Base-by-base conservation (phyloP, 192 early-diverging fungal species). In the Dispira parvispora region DNA sequence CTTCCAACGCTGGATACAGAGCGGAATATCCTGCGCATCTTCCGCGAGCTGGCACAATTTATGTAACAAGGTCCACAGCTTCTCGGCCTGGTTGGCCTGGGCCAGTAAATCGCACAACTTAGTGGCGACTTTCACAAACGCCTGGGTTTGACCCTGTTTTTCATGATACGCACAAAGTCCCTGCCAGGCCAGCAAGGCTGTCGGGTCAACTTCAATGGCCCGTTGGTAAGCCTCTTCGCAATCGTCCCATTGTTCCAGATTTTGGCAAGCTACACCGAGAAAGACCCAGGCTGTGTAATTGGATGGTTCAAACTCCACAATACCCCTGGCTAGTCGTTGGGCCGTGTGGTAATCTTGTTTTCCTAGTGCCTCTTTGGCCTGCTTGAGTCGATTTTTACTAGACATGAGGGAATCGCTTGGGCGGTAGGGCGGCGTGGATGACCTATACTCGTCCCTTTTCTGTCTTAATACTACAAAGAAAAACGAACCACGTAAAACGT, bases 261-360 rank as follows among this genome's bases (percentile, higher is more conserved):
- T 78, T 49, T 84, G 76, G 52, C 84, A 74, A 0, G 84, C 75
- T 5, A 88, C 70, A 25, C 84, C 88, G n/a, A 85, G 75, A 65
- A 83, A 77, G 12, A 89, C 76, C 27, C 27, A 55, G 23, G 53
- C 53, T 20, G 16, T 55, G 53, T 55, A 55, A 27, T 55, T 55
- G 18, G 18, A 13, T 8, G 53, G 12, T 26, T 55, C 53, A 26
- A 55, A 55, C 53, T 55, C n/a, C 13, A 55, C n/a, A 20, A 55
- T 55, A 13, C 23, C 20, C 53, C 27, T 55, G 53, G 53, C 25
- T 13, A 26, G 25, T 13, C 25, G 18, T 8, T 55, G 27, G 20
- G 53, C 18, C 18, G 4, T 55, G 13, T 3, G 23, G 53, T 23
- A 55, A 3, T 55, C 20, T 13, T 26, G 13, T 13, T 18, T 13